A percentile compares a stretch with the other conserved stretches of the same genome.
Conservation (phyloP, 495 filamentous ascomycete species). For the Letharia lupina region DNA sequence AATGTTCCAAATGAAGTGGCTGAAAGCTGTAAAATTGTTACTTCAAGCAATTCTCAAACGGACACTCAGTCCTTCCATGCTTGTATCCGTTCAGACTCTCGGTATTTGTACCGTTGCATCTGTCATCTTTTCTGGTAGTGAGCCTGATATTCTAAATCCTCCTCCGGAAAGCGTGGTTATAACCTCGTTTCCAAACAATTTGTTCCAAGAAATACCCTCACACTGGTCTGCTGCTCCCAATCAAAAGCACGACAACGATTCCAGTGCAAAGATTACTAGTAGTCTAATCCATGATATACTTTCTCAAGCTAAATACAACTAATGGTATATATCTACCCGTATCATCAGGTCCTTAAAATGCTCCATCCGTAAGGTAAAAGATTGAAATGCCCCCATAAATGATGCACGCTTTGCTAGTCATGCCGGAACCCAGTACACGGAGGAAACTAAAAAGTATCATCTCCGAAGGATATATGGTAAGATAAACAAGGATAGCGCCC, state of each 20-base stretch:
- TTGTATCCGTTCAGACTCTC: too few species aligned
- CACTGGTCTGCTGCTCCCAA: too few species aligned
- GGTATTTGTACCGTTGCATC: too few species aligned
- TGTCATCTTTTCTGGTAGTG: too few species aligned
- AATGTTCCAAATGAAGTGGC: too few species aligned
- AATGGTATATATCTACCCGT: not conserved
- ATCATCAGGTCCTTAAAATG: not conserved
- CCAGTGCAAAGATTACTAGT: not conserved
- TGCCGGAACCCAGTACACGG: constrained; percentile 10
- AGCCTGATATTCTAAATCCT: too few species aligned
- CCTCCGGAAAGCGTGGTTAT: too few species aligned
- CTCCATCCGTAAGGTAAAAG: not conserved
- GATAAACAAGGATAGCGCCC: constrained; percentile 9
- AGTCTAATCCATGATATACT: not conserved
- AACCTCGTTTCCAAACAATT: too few species aligned
- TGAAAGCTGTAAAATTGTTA: too few species aligned
- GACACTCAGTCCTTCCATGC: not conserved
- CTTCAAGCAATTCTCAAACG: not conserved
- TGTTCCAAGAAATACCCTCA: too few species aligned
- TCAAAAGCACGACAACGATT: not conserved
- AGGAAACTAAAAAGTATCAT: constrained; percentile 20
- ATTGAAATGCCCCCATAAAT: not conserved
- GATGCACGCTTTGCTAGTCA: not conserved
- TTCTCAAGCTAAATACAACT: constrained; percentile 6
- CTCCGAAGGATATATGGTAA: constrained; percentile 19